Percentiles rank a stretch among this genome's conserved stretches.
Evolutionary conservation across 179 eudicot species (phyloP).

Genomic region (Silene noctiflora): DNA sequence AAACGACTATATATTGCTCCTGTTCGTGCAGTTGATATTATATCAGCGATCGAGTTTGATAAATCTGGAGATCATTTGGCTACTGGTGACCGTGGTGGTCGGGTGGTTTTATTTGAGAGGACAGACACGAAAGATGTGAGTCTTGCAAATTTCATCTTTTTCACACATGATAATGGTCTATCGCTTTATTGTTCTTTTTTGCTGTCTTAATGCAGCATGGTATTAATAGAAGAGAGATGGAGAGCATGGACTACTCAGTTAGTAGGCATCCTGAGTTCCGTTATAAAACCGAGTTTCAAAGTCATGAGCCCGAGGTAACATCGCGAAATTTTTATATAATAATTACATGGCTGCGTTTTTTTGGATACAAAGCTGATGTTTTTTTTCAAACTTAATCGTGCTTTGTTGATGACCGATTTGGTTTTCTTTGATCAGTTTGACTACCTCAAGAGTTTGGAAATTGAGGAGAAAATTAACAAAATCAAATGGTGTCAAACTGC

Average conservation of each 20-base stretch:
- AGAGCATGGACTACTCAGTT: slow-evolving; percentile 57
- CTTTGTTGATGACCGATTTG: slow-evolving; percentile 21
- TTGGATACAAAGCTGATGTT: neutral
- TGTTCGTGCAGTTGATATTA: slow-evolving; percentile 44
- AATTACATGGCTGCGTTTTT: slow-evolving; percentile 8
- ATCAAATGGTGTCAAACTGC: slow-evolving; percentile 82
- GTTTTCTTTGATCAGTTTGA: slow-evolving; percentile 55
- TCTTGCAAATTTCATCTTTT: slow-evolving; percentile 12
- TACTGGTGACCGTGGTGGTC: slow-evolving; percentile 57
- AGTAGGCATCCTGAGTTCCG: slow-evolving; percentile 87
- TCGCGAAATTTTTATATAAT: neutral
- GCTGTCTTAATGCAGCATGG: slow-evolving; percentile 49
- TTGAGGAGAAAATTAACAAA: slow-evolving; percentile 86
- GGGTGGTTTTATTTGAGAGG: slow-evolving; percentile 55
- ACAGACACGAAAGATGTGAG: slow-evolving; percentile 49
- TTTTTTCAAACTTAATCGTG: neutral
- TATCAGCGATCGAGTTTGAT: slow-evolving; percentile 55
- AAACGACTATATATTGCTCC: slow-evolving; percentile 10
- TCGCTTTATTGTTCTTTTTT: slow-evolving; percentile 4
- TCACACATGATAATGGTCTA: neutral
- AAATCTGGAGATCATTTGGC: slow-evolving; percentile 54
- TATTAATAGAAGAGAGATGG: slow-evolving; percentile 63
- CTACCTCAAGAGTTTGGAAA: slow-evolving; percentile 84
- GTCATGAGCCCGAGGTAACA: slow-evolving; percentile 90
- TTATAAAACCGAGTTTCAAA: slow-evolving; percentile 91